Conservation (phyloP, 345 rosid species). For the Camelina neglecta region DNA sequence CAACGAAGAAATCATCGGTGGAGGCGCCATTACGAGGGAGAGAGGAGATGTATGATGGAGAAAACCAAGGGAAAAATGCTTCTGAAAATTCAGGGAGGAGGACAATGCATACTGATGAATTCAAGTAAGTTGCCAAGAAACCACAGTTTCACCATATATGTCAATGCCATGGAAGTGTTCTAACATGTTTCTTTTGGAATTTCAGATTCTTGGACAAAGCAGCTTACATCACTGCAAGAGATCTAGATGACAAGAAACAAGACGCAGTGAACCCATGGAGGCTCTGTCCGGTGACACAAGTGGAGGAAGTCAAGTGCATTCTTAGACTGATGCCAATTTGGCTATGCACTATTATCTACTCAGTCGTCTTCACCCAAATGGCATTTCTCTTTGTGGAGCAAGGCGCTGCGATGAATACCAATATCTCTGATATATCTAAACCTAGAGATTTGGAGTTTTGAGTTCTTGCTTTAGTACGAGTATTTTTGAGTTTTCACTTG, state of each 20-base stretch:
- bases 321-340: constrained; percentile 90
- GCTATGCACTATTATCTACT: constrained; percentile 97
- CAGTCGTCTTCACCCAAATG: constrained; percentile 98
- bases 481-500: too few species aligned
- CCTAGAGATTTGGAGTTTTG: too few species aligned
- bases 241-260: constrained; percentile 65
- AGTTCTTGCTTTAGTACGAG: too few species aligned
- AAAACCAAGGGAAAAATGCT: constrained; percentile 42
- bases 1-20: constrained; percentile 69
- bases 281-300: constrained; percentile 90
- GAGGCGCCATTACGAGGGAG: constrained; percentile 48
- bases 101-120: constrained; percentile 84
- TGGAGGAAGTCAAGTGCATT: constrained; percentile 98
- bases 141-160: neutral
- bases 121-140: constrained; percentile 61
- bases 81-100: constrained; percentile 53
- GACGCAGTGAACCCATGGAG: constrained; percentile 66
- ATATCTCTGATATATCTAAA: constrained; percentile 44
- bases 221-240: constrained; percentile 69
- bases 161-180: constrained; percentile 5
- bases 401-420: constrained; percentile 98
- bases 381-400: constrained; percentile 98
- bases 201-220: constrained; percentile 93
- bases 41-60: constrained; percentile 54
- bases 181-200: constrained; percentile 22